Percentiles rank a stretch among this genome's conserved stretches.
These are phyloP conservation scores for Saccharomyces pastorianus DNA, from an alignment of 1,139 yeast genomes.

Conservation along the genomic window DNA sequence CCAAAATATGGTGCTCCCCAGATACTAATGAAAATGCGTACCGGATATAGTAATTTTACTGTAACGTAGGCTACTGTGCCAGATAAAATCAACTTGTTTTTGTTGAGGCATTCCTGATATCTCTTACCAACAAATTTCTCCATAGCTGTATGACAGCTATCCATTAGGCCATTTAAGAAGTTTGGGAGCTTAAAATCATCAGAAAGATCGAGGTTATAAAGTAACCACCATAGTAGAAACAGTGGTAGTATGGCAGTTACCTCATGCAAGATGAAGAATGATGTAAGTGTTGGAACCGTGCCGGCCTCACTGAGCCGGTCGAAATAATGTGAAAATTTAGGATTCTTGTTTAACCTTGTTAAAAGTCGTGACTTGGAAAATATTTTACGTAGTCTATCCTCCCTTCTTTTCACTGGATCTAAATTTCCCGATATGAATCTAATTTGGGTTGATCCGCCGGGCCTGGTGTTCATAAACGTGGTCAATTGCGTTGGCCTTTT, in stretches of 20 bases:
- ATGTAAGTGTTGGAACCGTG: slow-evolving; percentile 61
- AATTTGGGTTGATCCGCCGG: not conserved
- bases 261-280: slow-evolving; percentile 79
- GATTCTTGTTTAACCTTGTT: slow-evolving; percentile 18
- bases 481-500: not conserved
- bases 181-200: slow-evolving; percentile 26
- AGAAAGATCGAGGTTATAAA: slow-evolving; percentile 49
- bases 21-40: slow-evolving; percentile 26
- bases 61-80: slow-evolving; percentile 87
- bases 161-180: slow-evolving; percentile 15
- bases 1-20: slow-evolving; percentile 32
- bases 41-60: slow-evolving; percentile 45
- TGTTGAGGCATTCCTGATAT: slow-evolving; percentile 19
- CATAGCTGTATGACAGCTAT: slow-evolving; percentile 24
- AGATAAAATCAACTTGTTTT: slow-evolving; percentile 45
- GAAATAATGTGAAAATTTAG: slow-evolving; percentile 21
- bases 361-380: slow-evolving; percentile 21
- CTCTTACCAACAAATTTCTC: slow-evolving; percentile 26
- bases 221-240: slow-evolving; percentile 63
- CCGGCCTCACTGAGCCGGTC: slow-evolving; percentile 34
- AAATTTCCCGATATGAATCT: not conserved
- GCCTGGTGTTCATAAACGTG: not conserved
- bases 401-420: slow-evolving; percentile 1
- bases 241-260: slow-evolving; percentile 76
- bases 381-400: slow-evolving; percentile 19